These are phyloP conservation scores for Colletotrichum shisoi DNA, from an alignment of 2,329 filamentous ascomycete genomes.

Conservation along the genomic window DNA sequence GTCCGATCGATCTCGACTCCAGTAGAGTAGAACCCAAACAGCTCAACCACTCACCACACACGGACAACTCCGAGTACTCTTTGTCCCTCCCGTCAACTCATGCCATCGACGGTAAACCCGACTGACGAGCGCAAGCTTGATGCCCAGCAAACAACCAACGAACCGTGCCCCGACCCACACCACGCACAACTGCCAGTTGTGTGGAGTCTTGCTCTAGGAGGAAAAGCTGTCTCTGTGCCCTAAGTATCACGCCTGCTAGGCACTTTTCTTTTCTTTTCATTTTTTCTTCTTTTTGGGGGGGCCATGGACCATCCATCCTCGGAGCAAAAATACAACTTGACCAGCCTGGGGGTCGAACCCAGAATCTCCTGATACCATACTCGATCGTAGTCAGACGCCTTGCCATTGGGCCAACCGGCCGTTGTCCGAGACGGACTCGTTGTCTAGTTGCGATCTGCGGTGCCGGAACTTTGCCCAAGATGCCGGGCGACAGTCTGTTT, in stretches of 20 bases:
- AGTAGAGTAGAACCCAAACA: too few species aligned
- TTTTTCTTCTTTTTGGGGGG: too few species aligned
- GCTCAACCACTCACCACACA: not conserved
- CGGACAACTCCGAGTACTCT: too few species aligned
- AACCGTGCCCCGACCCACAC: constrained; percentile 33
- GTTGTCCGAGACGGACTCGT: not conserved
- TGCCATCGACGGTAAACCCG: not conserved
- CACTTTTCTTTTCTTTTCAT: not conserved
- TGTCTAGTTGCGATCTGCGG: not conserved
- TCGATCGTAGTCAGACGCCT: constrained; percentile 54
- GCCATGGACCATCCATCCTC: too few species aligned
- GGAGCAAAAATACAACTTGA: constrained; percentile 11
- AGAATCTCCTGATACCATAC: constrained; percentile 38
- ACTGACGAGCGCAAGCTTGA: constrained; percentile 27
- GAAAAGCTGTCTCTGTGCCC: constrained; percentile 12
- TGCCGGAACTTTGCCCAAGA: not conserved
- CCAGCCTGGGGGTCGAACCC: constrained; percentile 40
- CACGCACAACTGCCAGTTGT: constrained; percentile 5
- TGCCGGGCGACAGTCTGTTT: too few species aligned
- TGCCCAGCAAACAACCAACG: constrained; percentile 27
- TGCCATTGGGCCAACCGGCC: constrained; percentile 51
- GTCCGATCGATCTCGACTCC: not conserved
- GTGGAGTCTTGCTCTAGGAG: constrained; percentile 11
- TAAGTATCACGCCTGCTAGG: not conserved
- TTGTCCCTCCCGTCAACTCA: constrained; percentile 7